Percentiles rank a stretch among this genome's conserved stretches.
Evolutionary conservation across 768 basidiomycete species (phyloP).

Genomic region (Suillus subluteus): DNA sequence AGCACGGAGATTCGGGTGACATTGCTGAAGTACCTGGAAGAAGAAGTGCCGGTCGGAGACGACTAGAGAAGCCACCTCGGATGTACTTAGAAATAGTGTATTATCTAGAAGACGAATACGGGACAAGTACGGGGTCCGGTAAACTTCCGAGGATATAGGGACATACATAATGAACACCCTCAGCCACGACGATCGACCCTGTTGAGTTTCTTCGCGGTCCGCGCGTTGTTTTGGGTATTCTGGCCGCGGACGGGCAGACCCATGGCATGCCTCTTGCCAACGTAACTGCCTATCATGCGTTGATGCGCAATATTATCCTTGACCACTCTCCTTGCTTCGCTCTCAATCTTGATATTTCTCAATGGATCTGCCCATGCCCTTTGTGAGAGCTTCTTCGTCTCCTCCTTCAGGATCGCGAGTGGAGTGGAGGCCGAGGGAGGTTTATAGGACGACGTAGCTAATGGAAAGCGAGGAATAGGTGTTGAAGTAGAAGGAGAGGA

Average conservation of each 20-base stretch:
- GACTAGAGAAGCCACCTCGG: slow-evolving; percentile 53
- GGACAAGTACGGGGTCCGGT: neutral
- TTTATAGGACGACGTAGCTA: slow-evolving; percentile 58
- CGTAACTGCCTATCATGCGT: slow-evolving; percentile 91
- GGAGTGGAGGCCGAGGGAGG: slow-evolving; percentile 48
- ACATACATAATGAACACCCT: slow-evolving; percentile 18
- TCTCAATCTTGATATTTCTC: slow-evolving; percentile 80
- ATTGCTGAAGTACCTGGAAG: slow-evolving; percentile 90
- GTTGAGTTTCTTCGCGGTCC: slow-evolving; percentile 91
- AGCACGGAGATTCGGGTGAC: slow-evolving; percentile 91
- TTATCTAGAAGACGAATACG: neutral
- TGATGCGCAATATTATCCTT: slow-evolving; percentile 93
- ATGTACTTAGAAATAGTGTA: slow-evolving; percentile 9
- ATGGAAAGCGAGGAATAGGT: slow-evolving; percentile 64
- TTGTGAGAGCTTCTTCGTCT: slow-evolving; percentile 37
- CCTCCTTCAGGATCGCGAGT: slow-evolving; percentile 31
- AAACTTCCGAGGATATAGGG: slow-evolving; percentile 14
- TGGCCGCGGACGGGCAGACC: slow-evolving; percentile 93
- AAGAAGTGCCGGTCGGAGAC: slow-evolving; percentile 93
- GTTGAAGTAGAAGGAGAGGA: slow-evolving; percentile 84
- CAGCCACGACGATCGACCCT: slow-evolving; percentile 65
- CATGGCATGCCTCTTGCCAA: slow-evolving; percentile 93
- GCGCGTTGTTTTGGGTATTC: slow-evolving; percentile 88
- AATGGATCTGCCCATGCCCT: slow-evolving; percentile 60
- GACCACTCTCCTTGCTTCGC: slow-evolving; percentile 80